Evolutionary conservation across 768 basidiomycete genomes (phyloP), one percentile per base, ranked within the genome.

Genomic region (Mrakia blollopis): DNA sequence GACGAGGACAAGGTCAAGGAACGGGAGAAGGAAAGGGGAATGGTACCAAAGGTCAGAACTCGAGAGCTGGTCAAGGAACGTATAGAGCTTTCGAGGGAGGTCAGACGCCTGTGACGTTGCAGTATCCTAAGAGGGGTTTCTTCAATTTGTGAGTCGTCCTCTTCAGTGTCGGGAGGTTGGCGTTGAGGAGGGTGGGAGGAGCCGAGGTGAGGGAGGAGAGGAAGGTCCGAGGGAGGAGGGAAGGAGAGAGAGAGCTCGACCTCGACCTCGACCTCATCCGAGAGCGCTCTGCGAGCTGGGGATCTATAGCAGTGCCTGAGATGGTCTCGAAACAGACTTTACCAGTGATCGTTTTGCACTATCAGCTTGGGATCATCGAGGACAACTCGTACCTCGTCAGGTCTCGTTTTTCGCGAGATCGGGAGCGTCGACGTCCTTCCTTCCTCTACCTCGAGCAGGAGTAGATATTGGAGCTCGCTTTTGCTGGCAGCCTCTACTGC

Each of bases 21-120:
- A 88, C 91, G 77, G 97, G 97, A 79, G 90, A 93, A 78, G 98
- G 96, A 1, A 91, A 95, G 14, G 93, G 93, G 79, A 88, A 93
- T 74, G 97, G 97, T 85, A 88, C 92, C 84, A 99, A 99, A 81
- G 97, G 97, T 80, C 94, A 96, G 84, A 95, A 94, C 78, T 91
- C 97, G 52, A 89, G 96, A 79, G 89, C 93, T 7, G 95, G 95
- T 2, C 89, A 91, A 77, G 92, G 93, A 7, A 91, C 88, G 41
- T 88, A 87, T 80, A 87, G 89, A 37, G 90, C 92, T 9, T 99
- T 98, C 79, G 97, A 98, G 84, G 97, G 97, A 82, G 97, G 97
- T 79, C 96, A 98, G 83, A 98, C 96, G 7, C 92, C 96, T 21
- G 89, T 98, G 73, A 91, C 92, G 8, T 90, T 93, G 79, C 86